Evolutionary conservation across 306 rosid genomes (phyloP).

Genomic region (Ammopiptanthus mongolicus): DNA sequence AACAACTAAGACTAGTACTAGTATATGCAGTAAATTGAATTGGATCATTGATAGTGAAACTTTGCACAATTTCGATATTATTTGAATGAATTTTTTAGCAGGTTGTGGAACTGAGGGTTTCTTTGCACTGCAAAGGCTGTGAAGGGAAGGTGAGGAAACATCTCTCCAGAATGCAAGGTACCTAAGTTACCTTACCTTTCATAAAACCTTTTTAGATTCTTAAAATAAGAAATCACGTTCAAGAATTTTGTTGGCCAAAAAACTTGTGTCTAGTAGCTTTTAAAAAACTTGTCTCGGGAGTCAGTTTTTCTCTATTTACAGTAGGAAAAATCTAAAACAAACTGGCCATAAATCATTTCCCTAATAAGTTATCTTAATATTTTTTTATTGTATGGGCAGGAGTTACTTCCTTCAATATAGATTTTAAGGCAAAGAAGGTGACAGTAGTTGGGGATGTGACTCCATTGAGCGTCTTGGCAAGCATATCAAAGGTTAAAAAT

Average conservation of each 20-base stretch:
- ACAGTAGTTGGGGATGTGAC: slow-evolving; percentile 75
- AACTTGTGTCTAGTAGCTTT: too few species aligned
- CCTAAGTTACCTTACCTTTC: neutral
- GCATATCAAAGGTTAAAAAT: slow-evolving; percentile 87
- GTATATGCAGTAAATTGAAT: neutral
- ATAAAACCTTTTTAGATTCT: neutral
- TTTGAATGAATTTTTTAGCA: slow-evolving; percentile 29
- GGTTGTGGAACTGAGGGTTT: slow-evolving; percentile 86
- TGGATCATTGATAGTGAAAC: neutral
- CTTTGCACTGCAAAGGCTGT: slow-evolving; percentile 94
- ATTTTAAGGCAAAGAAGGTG: slow-evolving; percentile 88
- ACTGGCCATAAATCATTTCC: neutral
- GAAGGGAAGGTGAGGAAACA: slow-evolving; percentile 92
- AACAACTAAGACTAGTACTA: neutral
- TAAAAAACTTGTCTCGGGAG: too few species aligned
- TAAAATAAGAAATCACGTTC: too few species aligned
- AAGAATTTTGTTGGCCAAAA: too few species aligned
- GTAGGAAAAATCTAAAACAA: too few species aligned
- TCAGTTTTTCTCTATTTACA: too few species aligned
- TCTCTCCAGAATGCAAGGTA: slow-evolving; percentile 91
- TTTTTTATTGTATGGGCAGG: slow-evolving; percentile 43
- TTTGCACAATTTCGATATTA: neutral
- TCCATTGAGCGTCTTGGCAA: slow-evolving; percentile 63
- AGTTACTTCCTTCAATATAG: slow-evolving; percentile 80
- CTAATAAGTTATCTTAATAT: neutral